A percentile compares a stretch with the other conserved stretches of the same genome.
These are phyloP conservation scores for Crithidia sp. DNA, from an alignment of 208 protist genomes.

Conservation along the genomic window DNA sequence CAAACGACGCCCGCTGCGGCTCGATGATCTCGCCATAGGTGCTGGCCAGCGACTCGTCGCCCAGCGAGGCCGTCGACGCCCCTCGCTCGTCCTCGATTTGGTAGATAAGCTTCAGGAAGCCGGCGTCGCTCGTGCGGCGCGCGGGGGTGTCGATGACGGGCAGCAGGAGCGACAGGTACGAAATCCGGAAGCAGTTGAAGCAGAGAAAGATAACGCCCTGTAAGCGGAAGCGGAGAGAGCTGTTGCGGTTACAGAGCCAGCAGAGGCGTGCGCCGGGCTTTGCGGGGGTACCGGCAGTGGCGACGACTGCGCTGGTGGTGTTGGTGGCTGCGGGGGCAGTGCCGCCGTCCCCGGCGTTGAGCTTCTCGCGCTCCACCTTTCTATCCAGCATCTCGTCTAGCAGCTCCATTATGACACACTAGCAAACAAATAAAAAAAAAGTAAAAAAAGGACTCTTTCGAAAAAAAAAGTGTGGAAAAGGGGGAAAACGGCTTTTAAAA, in stretches of 20 bases:
- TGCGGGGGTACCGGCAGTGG: neutral
- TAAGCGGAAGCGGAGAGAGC: slow-evolving; percentile 45
- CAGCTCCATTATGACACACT: slow-evolving; percentile 28
- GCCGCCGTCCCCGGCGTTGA: slow-evolving; percentile 8
- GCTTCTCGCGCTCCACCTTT: slow-evolving; percentile 50
- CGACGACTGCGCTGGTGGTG: neutral
- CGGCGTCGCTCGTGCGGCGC: slow-evolving; percentile 46
- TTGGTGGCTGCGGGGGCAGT: neutral
- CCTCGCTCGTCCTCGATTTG: slow-evolving; percentile 31
- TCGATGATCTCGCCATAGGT: slow-evolving; percentile 38
- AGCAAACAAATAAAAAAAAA: neutral
- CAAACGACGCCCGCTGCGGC: slow-evolving; percentile 48
- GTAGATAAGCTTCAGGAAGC: slow-evolving; percentile 52
- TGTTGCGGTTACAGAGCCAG: slow-evolving; percentile 62
- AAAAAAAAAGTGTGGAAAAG: slow-evolving; percentile 6
- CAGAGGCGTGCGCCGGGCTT: slow-evolving; percentile 28
- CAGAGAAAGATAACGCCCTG: slow-evolving; percentile 57
- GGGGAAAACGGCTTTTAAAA: slow-evolving; percentile 18
- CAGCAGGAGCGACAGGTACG: slow-evolving; percentile 52
- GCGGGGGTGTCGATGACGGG: slow-evolving; percentile 57
- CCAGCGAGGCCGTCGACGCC: slow-evolving; percentile 11
- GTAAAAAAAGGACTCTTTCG: neutral
- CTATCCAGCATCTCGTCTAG: slow-evolving; percentile 33
- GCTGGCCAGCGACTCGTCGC: slow-evolving; percentile 26
- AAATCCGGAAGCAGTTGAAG: slow-evolving; percentile 70